A percentile compares a stretch with the other conserved stretches of the same genome.
Conservation (phyloP, 352 stramenopile genomes). For the Chrysophaeum taylorii region DNA sequence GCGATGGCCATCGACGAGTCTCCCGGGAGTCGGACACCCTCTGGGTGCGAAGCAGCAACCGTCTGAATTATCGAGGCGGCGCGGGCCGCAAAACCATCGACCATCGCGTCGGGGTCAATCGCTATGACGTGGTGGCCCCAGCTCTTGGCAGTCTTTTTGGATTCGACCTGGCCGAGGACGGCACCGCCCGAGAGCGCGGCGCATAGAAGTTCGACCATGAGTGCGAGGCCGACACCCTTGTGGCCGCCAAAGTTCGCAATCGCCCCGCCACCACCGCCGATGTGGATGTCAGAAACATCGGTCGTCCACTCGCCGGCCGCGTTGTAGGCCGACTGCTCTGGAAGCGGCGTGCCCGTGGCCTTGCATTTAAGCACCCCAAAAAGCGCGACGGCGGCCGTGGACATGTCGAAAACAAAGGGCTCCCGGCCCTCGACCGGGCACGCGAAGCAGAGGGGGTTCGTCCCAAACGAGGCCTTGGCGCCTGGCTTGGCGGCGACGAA, state of each 20-base stretch:
- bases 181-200: constrained; percentile 24
- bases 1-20: background rate
- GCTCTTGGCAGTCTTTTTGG: constrained; percentile 28
- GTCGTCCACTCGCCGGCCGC: constrained; percentile 23
- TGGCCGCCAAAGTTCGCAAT: constrained; percentile 33
- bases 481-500: constrained; percentile 26
- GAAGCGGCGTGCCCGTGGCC: constrained; percentile 24
- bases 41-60: background rate
- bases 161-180: constrained; percentile 27
- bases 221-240: constrained; percentile 25
- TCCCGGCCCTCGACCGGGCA: constrained; percentile 16
- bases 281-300: constrained; percentile 13
- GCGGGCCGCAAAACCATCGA: background rate
- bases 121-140: constrained; percentile 24
- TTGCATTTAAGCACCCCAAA: constrained; percentile 30
- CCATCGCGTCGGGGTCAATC: background rate
- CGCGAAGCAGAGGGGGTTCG: constrained; percentile 28
- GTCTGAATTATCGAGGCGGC: background rate
- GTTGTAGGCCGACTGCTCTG: constrained; percentile 23
- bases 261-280: constrained; percentile 22
- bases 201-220: constrained; percentile 27
- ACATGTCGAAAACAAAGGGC: constrained; percentile 30
- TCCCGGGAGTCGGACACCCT: constrained; percentile 5
- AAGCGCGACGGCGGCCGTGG: constrained; percentile 29
- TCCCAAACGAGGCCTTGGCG: constrained; percentile 25